phyloP scores from a whole-genome alignment of 2,329 filamentous ascomycete genomes.

The Talaromyces funiculosus region DNA sequence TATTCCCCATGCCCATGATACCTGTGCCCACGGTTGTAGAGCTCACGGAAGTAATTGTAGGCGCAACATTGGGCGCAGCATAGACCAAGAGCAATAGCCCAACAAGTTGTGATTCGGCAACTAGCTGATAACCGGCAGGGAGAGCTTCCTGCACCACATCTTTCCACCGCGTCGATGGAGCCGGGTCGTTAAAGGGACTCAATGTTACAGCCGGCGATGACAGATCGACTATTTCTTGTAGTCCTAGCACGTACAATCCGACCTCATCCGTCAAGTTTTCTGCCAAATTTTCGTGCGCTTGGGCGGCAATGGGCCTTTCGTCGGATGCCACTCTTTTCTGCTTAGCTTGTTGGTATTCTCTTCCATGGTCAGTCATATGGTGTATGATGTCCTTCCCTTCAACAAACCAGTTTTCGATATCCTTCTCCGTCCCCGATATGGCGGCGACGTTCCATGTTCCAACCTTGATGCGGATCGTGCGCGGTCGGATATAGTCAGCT shows the following conservation, averaged over 20 bases:
- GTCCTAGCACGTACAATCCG: conserved; percentile 79
- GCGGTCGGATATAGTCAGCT: conserved; percentile 70
- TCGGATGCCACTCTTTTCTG: conserved; percentile 44
- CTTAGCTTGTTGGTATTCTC: conserved; percentile 17
- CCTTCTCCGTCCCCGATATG: conserved; percentile 76
- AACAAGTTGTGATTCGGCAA: conserved; percentile 78
- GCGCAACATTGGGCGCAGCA: conserved; percentile 68
- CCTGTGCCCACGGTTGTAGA: conserved; percentile 82
- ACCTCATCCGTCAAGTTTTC: conserved; percentile 55
- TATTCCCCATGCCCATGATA: conserved; percentile 88
- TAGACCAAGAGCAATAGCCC: conserved; percentile 81
- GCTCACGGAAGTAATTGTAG: conserved; percentile 74
- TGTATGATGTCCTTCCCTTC: conserved; percentile 55
- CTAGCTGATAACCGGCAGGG: conserved; percentile 67
- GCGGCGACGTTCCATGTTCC: conserved; percentile 94
- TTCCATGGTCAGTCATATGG: conserved; percentile 14
- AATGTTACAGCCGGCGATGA: conserved; percentile 72
- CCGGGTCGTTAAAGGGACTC: conserved; percentile 67
- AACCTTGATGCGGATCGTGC: conserved; percentile 76
- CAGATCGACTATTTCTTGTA: conserved; percentile 90
- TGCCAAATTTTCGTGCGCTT: conserved; percentile 33
- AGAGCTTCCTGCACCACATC: conserved; percentile 66
- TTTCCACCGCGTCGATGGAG: conserved; percentile 72
- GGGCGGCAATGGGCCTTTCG: conserved; percentile 17
- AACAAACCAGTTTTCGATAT: conserved; percentile 84